Conservation (phyloP, 2,329 filamentous ascomycete species). For the Sporothrix globosa region DNA sequence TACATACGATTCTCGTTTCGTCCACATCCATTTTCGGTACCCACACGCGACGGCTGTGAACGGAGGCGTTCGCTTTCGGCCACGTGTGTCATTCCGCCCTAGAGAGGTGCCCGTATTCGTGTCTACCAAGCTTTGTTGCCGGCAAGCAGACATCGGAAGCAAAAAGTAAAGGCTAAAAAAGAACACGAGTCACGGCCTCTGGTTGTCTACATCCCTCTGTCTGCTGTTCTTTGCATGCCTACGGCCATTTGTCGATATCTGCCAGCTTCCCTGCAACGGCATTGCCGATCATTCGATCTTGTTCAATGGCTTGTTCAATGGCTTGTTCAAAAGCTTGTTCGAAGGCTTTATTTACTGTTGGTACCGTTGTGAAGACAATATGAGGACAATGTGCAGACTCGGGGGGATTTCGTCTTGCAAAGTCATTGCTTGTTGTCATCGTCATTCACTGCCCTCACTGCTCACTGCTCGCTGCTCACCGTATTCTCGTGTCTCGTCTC, state of each 20-base stretch:
- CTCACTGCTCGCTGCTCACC: not conserved
- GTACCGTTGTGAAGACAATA: not conserved
- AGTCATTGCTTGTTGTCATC: not conserved
- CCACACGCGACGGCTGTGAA: constrained; percentile 5
- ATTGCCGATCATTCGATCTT: not conserved
- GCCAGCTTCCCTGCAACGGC: constrained; percentile 15
- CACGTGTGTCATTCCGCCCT: constrained; percentile 5
- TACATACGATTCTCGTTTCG: not conserved
- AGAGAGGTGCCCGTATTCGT: not conserved
- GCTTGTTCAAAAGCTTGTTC: not conserved
- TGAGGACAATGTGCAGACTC: not conserved
- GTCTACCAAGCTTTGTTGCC: constrained; percentile 7
- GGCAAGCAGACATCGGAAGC: constrained; percentile 7
- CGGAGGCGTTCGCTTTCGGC: not conserved
- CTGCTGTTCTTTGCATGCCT: not conserved
- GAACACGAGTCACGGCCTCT: not conserved
- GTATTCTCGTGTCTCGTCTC: not conserved
- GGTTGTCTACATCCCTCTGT: not conserved
- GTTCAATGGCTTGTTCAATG: no score
- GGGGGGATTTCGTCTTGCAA: not conserved
- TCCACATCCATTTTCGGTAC: not conserved
- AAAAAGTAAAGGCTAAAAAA: not conserved
- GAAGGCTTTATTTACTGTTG: no score
- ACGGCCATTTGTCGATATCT: not conserved
- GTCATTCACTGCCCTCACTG: no score